These are phyloP conservation scores for Glebionis coronaria DNA, from an alignment of 129 eudicot genomes.

Conservation along the genomic window DNA sequence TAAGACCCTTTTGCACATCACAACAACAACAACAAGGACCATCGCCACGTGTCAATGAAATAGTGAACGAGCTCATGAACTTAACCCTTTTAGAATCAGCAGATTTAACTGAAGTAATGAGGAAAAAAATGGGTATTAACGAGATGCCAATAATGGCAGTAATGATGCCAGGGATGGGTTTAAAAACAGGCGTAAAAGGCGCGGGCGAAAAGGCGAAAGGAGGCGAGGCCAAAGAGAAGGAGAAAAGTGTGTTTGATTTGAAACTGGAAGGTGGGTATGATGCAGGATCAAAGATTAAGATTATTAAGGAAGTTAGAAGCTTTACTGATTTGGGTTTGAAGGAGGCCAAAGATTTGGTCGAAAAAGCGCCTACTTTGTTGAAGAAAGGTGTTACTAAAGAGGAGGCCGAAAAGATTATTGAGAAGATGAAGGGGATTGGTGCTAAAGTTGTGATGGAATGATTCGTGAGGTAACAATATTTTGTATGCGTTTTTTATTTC, in stretches of 20 bases:
- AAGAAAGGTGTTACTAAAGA: constrained; percentile 85
- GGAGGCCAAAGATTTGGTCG: constrained; percentile 96
- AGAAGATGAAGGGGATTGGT: constrained; percentile 78
- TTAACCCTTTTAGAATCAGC: constrained; percentile 65
- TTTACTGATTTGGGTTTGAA: constrained; percentile 86
- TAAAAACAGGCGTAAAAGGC: constrained; percentile 35
- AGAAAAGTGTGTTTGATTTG: constrained; percentile 83
- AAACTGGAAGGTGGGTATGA: constrained; percentile 87
- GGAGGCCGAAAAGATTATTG: constrained; percentile 77
- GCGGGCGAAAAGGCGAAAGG: constrained; percentile 36
- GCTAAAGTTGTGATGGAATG: constrained; percentile 82
- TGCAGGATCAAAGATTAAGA: constrained; percentile 70
- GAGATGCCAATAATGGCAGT: constrained; percentile 78
- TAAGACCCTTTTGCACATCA: constrained; percentile 6
- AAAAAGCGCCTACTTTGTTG: constrained; percentile 86
- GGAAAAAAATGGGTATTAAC: constrained; percentile 53
- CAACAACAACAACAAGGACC: constrained; percentile 31
- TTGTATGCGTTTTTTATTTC: background rate
- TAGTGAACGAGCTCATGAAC: constrained; percentile 57
- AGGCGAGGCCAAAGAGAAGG: constrained; percentile 49
- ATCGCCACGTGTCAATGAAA: constrained; percentile 49
- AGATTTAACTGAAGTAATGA: constrained; percentile 58
- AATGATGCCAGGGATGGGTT: constrained; percentile 94
- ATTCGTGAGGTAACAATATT: constrained; percentile 33
- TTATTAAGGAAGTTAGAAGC: constrained; percentile 87